Base-by-base conservation (phyloP, 331 rosid genomes). In the Malus hybrid region DNA sequence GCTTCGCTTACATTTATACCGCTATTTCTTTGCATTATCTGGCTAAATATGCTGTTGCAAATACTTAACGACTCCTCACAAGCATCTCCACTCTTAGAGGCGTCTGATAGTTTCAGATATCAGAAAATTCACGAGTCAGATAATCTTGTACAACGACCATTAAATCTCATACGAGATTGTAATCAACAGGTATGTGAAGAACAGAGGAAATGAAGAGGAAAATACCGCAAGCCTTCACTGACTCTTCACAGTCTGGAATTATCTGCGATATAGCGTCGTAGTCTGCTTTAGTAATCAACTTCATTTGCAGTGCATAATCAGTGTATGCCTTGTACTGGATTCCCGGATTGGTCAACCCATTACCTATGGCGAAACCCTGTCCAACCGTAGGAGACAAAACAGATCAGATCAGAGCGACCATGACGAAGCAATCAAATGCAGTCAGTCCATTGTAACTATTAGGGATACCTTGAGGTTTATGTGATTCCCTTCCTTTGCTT, bases 291-390 rank as follows among this genome's bases (percentile, higher is more conserved):
- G 63, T 74, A 68, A 95, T 89, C 71, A 95, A 81, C 32, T 90
- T 88, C 67, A 70, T 85, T 16, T 85, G 79, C 56, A 90, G 80
- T 59, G 99, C 97, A 77, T 76, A 95, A 67, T 92, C 99, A 20
- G 90, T 57, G 71, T 92, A 95, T 32, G 99, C 93, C 76, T 79
- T 81, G 81, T 88, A 89, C 83, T 92, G 99, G 69, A 92, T 85
- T 81, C 66, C 92, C 8, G 99, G 97, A 83, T 95, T 82, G 31
- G 99, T 95, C 63, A 95, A 76, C 34, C 99, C 99, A 62, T 95
- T 95, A 10, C 99, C 99, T 19, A 95, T 95, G 11, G 98, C 99
- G 75, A 92, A 80, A 33, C 98, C 99, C 99, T 94, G 89, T 65
- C 81, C 24, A 66, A 73, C 76, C 52, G 36, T 19, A 61, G 9